Percentiles rank a stretch among this genome's conserved stretches.
Evolutionary conservation across 192 early-diverging fungal species (phyloP).

Genomic region (Entophlyctis luteolus): DNA sequence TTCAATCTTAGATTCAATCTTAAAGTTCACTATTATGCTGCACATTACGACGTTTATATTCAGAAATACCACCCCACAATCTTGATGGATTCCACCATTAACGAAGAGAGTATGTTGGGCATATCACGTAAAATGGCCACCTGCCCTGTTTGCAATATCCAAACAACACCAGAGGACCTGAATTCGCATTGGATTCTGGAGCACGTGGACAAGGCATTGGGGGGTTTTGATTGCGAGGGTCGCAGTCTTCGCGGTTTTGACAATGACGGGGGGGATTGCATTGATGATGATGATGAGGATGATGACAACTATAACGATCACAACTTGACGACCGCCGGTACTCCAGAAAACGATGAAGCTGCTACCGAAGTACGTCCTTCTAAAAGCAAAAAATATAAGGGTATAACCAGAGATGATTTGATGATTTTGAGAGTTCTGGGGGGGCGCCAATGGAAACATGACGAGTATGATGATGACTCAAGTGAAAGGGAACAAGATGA

Average conservation of each 20-base stretch:
- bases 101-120: no score
- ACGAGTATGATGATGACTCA: not conserved
- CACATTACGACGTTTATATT: conserved; percentile 14
- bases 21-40: conserved; percentile 19
- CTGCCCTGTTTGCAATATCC: conserved; percentile 1
- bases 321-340: not conserved
- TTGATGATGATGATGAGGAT: no score
- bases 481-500: not conserved
- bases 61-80: conserved; percentile 4
- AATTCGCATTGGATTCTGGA: conserved; percentile 15
- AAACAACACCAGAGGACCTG: not conserved
- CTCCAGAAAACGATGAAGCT: not conserved
- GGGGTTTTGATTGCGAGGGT: not conserved
- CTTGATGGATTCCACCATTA: not conserved
- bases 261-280: not conserved
- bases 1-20: not conserved
- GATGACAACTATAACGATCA: not conserved
- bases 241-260: not conserved
- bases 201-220: conserved; percentile 8
- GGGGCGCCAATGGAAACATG: not conserved
- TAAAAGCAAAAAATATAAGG: not conserved
- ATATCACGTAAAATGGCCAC: no score
- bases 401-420: not conserved
- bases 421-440: conserved; percentile 14
- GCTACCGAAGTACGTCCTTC: not conserved